Conservation (phyloP, 73 alveolate genomes). For the Paramecium caudatum region DNA sequence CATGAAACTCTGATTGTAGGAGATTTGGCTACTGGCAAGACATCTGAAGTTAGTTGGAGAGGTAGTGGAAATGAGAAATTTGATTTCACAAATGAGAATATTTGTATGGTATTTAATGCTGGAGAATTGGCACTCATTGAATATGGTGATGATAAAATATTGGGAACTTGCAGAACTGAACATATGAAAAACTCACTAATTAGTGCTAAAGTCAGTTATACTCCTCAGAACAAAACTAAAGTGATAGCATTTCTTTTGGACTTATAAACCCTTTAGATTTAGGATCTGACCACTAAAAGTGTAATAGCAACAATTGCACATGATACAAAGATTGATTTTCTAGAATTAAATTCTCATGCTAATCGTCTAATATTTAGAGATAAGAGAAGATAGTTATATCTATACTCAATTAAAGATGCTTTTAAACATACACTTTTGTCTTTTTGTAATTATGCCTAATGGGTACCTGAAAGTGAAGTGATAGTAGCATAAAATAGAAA, state of each 20-base stretch:
- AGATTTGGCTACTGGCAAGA: constrained; percentile 96
- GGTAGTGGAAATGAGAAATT: constrained; percentile 97
- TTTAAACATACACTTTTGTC: constrained; percentile 96
- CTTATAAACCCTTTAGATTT: constrained; percentile 97
- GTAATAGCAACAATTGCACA: constrained; percentile 98
- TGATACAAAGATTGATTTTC: constrained; percentile 98
- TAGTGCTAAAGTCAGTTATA: constrained; percentile 96
- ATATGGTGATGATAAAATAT: constrained; percentile 98
- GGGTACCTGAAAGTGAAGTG: constrained; percentile 99
- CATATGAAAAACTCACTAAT: constrained; percentile 98
- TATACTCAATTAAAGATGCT: constrained; percentile 97
- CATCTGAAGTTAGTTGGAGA: constrained; percentile 97
- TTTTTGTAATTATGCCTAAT: constrained; percentile 99
- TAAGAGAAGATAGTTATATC: constrained; percentile 98
- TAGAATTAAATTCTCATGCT: constrained; percentile 98
- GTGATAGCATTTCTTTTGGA: constrained; percentile 99
- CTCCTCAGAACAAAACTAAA: constrained; percentile 86
- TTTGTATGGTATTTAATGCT: constrained; percentile 99
- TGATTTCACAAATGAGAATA: constrained; percentile 97
- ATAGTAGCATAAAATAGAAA: constrained; percentile 99
- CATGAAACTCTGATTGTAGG: constrained; percentile 97
- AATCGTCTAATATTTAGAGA: constrained; percentile 99
- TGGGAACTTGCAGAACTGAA: constrained; percentile 99
- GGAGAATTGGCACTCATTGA: constrained; percentile 99
- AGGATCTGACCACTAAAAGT: constrained; percentile 94